A percentile compares a stretch with the other conserved stretches of the same genome.
Conservation (phyloP, 352 stramenopile species). For the Phytophthora pisi region DNA sequence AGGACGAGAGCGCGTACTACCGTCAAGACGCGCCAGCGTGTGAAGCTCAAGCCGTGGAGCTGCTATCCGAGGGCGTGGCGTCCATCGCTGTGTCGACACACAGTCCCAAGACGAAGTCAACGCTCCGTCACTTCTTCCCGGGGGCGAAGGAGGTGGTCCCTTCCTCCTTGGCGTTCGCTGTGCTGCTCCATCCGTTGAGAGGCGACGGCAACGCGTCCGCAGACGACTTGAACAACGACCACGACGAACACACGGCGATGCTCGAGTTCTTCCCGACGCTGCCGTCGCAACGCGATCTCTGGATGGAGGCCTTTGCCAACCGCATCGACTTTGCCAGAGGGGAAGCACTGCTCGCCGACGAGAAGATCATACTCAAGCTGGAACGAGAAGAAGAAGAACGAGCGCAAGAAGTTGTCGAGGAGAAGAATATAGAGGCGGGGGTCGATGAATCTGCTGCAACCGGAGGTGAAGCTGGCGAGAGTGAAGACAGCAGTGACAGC, state of each 20-base stretch:
- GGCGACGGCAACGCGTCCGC: neutral
- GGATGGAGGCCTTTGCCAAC: slow-evolving; percentile 42
- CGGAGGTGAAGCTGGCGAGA: neutral
- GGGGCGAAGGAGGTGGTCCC: slow-evolving; percentile 12
- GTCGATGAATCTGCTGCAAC: neutral
- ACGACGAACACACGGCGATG: slow-evolving; percentile 22
- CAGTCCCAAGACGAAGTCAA: slow-evolving; percentile 29
- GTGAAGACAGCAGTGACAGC: slow-evolving; percentile 1
- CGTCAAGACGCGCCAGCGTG: slow-evolving; percentile 23
- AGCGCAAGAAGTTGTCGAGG: slow-evolving; percentile 12
- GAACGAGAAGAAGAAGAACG: slow-evolving; percentile 28
- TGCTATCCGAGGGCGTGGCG: slow-evolving; percentile 28
- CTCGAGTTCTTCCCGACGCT: slow-evolving; percentile 51
- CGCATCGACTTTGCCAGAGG: slow-evolving; percentile 56
- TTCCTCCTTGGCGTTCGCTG: slow-evolving; percentile 25
- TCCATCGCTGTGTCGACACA: slow-evolving; percentile 16
- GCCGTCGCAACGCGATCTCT: slow-evolving; percentile 43
- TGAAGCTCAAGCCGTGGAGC: slow-evolving; percentile 39
- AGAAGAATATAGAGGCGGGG: slow-evolving; percentile 2
- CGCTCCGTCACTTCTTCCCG: slow-evolving; percentile 28
- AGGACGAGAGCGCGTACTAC: slow-evolving; percentile 55
- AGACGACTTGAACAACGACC: slow-evolving; percentile 9
- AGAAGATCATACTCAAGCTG: slow-evolving; percentile 55
- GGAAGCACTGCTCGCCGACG: slow-evolving; percentile 56
- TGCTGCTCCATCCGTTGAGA: slow-evolving; percentile 27